Evolutionary conservation across 179 eudicot genomes (phyloP).

Genomic region (Gypsophila paniculata): DNA sequence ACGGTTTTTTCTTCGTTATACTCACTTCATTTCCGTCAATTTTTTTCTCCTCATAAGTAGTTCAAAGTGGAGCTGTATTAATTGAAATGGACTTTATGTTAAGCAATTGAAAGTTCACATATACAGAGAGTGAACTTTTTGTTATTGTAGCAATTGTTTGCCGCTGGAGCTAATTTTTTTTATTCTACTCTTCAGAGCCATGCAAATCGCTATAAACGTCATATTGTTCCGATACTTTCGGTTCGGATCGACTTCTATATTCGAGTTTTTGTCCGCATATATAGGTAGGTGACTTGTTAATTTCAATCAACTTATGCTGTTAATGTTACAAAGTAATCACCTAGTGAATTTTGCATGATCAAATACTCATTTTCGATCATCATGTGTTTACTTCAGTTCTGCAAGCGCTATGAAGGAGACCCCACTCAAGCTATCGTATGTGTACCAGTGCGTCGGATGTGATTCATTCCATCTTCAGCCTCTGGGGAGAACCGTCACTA

Average conservation of each 20-base stretch:
- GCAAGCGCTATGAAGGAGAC: slow-evolving; percentile 96
- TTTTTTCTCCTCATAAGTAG: too few species aligned
- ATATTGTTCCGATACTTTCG: slow-evolving; percentile 84
- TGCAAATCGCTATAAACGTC: slow-evolving; percentile 93
- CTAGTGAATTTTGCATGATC: neutral
- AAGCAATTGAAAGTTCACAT: too few species aligned
- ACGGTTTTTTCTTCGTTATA: neutral
- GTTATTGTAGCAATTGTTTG: neutral
- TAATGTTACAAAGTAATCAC: neutral
- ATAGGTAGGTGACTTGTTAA: slow-evolving; percentile 54
- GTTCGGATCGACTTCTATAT: slow-evolving; percentile 87
- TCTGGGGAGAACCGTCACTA: slow-evolving; percentile 74
- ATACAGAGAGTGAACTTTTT: neutral
- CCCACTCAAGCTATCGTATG: slow-evolving; percentile 88
- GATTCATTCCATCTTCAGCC: slow-evolving; percentile 97
- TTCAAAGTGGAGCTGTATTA: neutral
- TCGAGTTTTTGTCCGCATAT: slow-evolving; percentile 89
- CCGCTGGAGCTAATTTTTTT: slow-evolving; percentile 4
- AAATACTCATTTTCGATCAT: neutral
- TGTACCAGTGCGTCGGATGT: slow-evolving; percentile 91
- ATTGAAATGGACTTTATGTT: neutral
- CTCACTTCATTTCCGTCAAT: neutral
- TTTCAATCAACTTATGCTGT: neutral
- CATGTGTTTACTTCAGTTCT: slow-evolving; percentile 45
- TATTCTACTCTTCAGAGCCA: slow-evolving; percentile 63